Conservation (phyloP, 805 yeast species). For the Vanderwaltozyma verrucispora region DNA sequence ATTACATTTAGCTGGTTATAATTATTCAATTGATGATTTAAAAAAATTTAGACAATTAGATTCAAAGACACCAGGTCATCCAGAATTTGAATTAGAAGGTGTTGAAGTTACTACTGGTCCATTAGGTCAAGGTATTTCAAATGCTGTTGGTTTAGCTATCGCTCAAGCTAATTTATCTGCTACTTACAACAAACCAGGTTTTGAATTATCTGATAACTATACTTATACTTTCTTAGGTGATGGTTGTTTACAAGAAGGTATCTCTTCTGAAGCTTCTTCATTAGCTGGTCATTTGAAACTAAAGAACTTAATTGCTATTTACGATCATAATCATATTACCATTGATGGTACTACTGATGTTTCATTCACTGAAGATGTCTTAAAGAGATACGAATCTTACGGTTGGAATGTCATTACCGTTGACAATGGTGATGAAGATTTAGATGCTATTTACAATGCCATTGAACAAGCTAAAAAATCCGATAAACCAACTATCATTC, state of each 20-base stretch:
- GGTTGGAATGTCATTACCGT: constrained; percentile 87
- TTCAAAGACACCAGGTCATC: constrained; percentile 96
- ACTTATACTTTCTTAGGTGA: constrained; percentile 85
- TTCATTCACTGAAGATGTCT: constrained; percentile 90
- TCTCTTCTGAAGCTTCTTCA: constrained; percentile 86
- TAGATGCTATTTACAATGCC: constrained; percentile 60
- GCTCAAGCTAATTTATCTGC: constrained; percentile 92
- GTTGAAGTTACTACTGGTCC: constrained; percentile 98
- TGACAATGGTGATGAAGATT: constrained; percentile 70
- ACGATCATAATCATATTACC: constrained; percentile 95
- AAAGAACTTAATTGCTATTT: constrained; percentile 86
- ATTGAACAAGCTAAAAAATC: constrained; percentile 72
- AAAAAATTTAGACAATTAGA: constrained; percentile 81
- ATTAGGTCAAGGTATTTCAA: constrained; percentile 93
- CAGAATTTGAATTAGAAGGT: constrained; percentile 87
- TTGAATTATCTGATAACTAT: constrained; percentile 59
- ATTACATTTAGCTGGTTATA: constrained; percentile 80
- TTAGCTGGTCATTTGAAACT: constrained; percentile 93
- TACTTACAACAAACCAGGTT: constrained; percentile 82
- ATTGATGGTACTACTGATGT: constrained; percentile 87
- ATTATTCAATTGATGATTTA: constrained; percentile 71
- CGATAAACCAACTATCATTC: constrained; percentile 83
- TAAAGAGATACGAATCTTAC: constrained; percentile 75
- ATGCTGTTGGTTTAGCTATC: constrained; percentile 93
- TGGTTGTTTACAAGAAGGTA: constrained; percentile 98